Evolutionary conservation across 2,329 filamentous ascomycete genomes (phyloP).

Genomic region (Elsinoe australis): DNA sequence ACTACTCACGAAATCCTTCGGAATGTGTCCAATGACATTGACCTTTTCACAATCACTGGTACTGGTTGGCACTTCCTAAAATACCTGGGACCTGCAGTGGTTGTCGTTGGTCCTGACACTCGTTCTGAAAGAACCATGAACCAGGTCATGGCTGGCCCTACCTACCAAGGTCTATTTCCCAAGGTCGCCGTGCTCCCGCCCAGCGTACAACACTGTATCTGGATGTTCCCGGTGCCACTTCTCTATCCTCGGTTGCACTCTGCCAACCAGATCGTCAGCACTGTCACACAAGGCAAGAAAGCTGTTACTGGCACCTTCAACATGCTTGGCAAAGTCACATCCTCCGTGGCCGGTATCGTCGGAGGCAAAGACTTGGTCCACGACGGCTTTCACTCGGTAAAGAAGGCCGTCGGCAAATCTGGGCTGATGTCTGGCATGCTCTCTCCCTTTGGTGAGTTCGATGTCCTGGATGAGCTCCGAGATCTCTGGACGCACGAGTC

Average conservation of each 20-base stretch:
- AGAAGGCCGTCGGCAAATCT: conserved; percentile 91
- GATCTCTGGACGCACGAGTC: conserved; percentile 98
- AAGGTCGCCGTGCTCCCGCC: conserved; percentile 86
- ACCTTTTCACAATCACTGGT: conserved; percentile 95
- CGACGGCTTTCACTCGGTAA: conserved; percentile 87
- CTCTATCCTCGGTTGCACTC: conserved; percentile 87
- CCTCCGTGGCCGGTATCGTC: conserved; percentile 88
- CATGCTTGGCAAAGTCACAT: conserved; percentile 87
- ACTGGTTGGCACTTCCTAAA: conserved; percentile 98
- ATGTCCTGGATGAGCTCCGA: conserved; percentile 85
- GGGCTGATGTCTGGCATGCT: conserved; percentile 93
- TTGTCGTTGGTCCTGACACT: conserved; percentile 82
- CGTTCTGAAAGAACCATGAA: conserved; percentile 83
- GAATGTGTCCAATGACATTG: conserved; percentile 77
- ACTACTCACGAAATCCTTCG: conserved; percentile 89
- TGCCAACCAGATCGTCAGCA: conserved; percentile 83
- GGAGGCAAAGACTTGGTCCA: conserved; percentile 89
- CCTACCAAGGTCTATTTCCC: conserved; percentile 94
- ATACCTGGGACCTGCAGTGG: conserved; percentile 83
- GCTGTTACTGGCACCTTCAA: conserved; percentile 96
- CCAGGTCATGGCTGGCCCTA: conserved; percentile 90
- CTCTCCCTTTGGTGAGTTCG: conserved; percentile 93
- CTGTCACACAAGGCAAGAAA: conserved; percentile 90
- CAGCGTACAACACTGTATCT: conserved; percentile 91
- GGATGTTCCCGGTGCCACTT: conserved; percentile 88